Percentiles rank a stretch among this genome's conserved stretches.
Evolutionary conservation across 208 protist genomes (phyloP).

Genomic region (Polymyxa betae): DNA sequence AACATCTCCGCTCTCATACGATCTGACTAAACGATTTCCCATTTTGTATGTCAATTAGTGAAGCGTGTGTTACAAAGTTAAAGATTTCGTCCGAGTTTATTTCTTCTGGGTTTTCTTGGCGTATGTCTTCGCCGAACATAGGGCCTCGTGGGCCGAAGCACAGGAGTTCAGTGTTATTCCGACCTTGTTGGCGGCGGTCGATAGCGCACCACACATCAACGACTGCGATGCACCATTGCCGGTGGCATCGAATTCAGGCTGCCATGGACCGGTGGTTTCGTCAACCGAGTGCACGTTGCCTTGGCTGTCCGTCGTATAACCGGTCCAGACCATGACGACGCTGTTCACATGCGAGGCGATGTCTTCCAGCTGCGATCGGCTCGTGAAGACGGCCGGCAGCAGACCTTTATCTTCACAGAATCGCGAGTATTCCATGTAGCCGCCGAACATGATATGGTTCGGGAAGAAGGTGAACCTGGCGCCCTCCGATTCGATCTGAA

Average conservation of each 20-base stretch:
- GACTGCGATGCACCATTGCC: background rate
- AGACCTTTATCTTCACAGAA: slow-evolving; percentile 33
- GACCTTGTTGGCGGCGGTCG: background rate
- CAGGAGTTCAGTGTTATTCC: background rate
- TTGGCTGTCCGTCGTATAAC: slow-evolving; percentile 9
- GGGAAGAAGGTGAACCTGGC: slow-evolving; percentile 19
- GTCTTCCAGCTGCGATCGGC: background rate
- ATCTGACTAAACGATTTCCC: too few relatives aligned
- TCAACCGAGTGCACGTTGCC: slow-evolving; percentile 1
- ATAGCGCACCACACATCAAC: slow-evolving; percentile 38
- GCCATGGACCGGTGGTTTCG: background rate
- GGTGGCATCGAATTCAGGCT: background rate
- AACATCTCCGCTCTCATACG: too few relatives aligned
- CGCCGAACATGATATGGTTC: slow-evolving; percentile 41
- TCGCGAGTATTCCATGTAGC: background rate
- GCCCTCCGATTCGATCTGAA: background rate
- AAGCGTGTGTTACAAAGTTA: too few relatives aligned
- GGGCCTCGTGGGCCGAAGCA: background rate
- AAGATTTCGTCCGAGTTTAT: too few relatives aligned
- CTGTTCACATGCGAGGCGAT: background rate
- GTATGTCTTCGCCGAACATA: background rate
- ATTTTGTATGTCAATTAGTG: too few relatives aligned
- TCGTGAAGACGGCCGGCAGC: slow-evolving; percentile 8
- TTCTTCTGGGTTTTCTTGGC: too few relatives aligned
- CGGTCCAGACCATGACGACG: background rate